Conservation (phyloP, 495 filamentous ascomycete species). For the Podospora pseudopauciseta region DNA sequence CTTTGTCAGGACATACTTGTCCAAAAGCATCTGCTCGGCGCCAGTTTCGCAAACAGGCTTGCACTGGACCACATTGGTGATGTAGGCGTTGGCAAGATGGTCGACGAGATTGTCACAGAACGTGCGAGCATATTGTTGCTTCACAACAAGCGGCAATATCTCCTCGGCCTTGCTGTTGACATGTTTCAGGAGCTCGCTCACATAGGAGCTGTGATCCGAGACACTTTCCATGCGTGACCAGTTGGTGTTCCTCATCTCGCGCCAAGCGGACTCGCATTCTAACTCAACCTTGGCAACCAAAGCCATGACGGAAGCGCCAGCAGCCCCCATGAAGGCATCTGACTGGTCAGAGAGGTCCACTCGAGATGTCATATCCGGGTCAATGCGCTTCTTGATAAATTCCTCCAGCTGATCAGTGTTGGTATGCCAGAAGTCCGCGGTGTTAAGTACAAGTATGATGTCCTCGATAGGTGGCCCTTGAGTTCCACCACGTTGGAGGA, state of each 20-base stretch:
- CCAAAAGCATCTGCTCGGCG: constrained; percentile 98
- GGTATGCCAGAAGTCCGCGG: constrained; percentile 93
- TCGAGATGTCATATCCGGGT: constrained; percentile 64
- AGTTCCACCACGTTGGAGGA: constrained; percentile 60
- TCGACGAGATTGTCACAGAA: constrained; percentile 96
- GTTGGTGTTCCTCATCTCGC: constrained; percentile 96
- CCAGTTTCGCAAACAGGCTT: constrained; percentile 87
- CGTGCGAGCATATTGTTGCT: constrained; percentile 88
- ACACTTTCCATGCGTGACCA: constrained; percentile 93
- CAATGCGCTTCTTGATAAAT: constrained; percentile 86
- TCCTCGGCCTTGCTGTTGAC: constrained; percentile 67
- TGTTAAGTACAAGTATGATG: constrained; percentile 82
- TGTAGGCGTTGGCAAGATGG: constrained; percentile 70
- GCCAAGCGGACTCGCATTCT: constrained; percentile 80
- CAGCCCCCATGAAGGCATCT: constrained; percentile 93
- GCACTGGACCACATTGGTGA: constrained; percentile 81
- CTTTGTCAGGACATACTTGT: constrained; percentile 88
- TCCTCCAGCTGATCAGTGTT: constrained; percentile 91
- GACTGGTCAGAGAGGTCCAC: constrained; percentile 90
- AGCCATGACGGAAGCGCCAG: constrained; percentile 77
- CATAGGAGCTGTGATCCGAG: constrained; percentile 93
- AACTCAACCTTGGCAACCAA: constrained; percentile 80
- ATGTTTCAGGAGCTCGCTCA: constrained; percentile 70
- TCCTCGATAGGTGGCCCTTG: constrained; percentile 68
- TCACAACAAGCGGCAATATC: constrained; percentile 73